Conservation (phyloP, 805 yeast species). For the Spathaspora hagerdaliae region DNA sequence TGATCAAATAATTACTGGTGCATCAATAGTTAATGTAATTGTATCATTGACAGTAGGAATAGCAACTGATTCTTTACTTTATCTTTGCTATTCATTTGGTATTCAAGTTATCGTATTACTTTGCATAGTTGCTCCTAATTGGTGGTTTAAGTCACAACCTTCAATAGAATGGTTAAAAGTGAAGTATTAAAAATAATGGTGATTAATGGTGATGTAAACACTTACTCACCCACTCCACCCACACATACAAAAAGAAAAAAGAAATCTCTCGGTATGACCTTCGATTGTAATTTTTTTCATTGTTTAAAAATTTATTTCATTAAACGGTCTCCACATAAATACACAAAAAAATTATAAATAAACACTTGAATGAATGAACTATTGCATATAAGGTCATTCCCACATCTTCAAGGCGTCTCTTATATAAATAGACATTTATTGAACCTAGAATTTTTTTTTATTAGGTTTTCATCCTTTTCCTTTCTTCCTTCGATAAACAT, state of each 20-base stretch:
- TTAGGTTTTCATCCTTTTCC: background rate
- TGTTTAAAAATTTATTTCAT: background rate
- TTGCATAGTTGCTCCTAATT: slow-evolving; percentile 8
- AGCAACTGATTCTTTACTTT: slow-evolving; percentile 1
- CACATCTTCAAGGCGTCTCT: no score
- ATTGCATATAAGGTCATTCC: no score
- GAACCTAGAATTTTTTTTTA: background rate
- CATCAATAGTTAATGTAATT: slow-evolving; percentile 1
- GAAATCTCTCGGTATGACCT: background rate
- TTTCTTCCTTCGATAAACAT: background rate
- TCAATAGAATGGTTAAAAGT: slow-evolving; percentile 8
- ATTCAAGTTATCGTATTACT: slow-evolving; percentile 6
- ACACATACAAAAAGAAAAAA: background rate
- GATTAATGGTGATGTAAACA: background rate
- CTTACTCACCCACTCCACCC: background rate
- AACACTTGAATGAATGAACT: no score
- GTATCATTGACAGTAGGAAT: slow-evolving; percentile 6
- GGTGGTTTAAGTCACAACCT: slow-evolving; percentile 5
- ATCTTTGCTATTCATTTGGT: slow-evolving; percentile 4
- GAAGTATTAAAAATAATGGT: background rate
- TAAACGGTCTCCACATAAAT: background rate
- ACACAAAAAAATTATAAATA: background rate
- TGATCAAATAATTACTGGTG: slow-evolving; percentile 1
- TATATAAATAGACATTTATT: background rate
- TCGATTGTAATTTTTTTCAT: background rate